phyloP scores from a whole-genome alignment of 805 yeast genomes.

The Wickerhamomyces sydowiorum region DNA sequence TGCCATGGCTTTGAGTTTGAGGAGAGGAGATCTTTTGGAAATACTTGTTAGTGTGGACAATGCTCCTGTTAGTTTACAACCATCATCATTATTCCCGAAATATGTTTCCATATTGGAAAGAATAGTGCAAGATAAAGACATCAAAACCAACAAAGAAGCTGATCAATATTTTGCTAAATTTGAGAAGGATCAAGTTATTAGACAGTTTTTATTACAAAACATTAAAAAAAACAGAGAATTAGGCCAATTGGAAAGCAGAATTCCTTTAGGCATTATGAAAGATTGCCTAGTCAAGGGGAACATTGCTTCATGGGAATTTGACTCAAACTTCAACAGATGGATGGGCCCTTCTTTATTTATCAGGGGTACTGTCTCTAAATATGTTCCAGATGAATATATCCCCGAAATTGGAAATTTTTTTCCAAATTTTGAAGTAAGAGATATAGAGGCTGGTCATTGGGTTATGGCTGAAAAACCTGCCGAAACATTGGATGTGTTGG shows the following conservation, averaged over 20 bases:
- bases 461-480: conserved; percentile 80
- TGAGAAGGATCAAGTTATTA: conserved; percentile 53
- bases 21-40: conserved; percentile 55
- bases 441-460: conserved; percentile 90
- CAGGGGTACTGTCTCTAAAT: conserved; percentile 70
- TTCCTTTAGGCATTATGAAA: conserved; percentile 70
- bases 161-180: conserved; percentile 55
- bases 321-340: conserved; percentile 47
- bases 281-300: conserved; percentile 58
- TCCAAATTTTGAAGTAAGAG: conserved; percentile 70
- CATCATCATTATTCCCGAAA: conserved; percentile 53
- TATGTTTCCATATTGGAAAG: conserved; percentile 61
- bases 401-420: conserved; percentile 70
- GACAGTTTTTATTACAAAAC: conserved; percentile 77
- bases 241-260: conserved; percentile 27
- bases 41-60: conserved; percentile 79
- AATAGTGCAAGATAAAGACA: conserved; percentile 41
- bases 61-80: conserved; percentile 70
- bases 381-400: conserved; percentile 77
- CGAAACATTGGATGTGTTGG: conserved; percentile 60
- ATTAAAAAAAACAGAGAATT: conserved; percentile 38
- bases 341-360: conserved; percentile 72
- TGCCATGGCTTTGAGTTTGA: conserved; percentile 79
- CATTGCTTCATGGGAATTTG: conserved; percentile 75
- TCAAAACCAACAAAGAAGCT: conserved; percentile 58